These are phyloP conservation scores for Phytophthora cajani DNA, from an alignment of 352 stramenopile species.

Conservation along the genomic window DNA sequence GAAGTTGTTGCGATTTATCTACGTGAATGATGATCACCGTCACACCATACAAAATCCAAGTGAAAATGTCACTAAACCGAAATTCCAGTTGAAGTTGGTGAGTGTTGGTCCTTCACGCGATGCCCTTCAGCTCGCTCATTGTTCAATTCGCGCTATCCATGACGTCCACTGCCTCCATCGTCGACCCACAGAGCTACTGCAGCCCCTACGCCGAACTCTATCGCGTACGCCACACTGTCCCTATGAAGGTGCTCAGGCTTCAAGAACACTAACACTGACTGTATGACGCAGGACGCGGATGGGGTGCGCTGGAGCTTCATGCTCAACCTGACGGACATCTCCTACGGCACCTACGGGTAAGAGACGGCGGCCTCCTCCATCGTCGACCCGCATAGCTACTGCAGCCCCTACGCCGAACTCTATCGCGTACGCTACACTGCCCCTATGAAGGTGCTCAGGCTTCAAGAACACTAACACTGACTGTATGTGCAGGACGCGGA, in stretches of 20 bases:
- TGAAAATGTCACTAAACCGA: background rate
- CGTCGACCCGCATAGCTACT: constrained; percentile 33
- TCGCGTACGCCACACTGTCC: constrained; percentile 14
- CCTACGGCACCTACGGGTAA: background rate
- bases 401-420: constrained; percentile 23
- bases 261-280: background rate
- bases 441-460: background rate
- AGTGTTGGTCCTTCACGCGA: background rate
- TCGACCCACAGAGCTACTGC: constrained; percentile 34
- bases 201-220: constrained; percentile 32
- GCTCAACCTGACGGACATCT: constrained; percentile 48
- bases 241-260: background rate
- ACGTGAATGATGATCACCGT: background rate
- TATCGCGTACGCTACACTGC: constrained; percentile 29
- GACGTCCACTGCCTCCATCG: constrained; percentile 30
- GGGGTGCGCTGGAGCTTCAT: constrained; percentile 75
- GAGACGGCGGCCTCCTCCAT: constrained; percentile 4
- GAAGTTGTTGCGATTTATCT: background rate
- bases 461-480: background rate
- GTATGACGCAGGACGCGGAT: constrained; percentile 44
- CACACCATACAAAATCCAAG: background rate
- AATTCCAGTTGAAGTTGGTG: background rate
- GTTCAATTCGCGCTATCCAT: constrained; percentile 34
- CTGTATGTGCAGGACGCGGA: constrained; percentile 42
- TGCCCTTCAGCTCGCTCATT: constrained; percentile 25